Evolutionary conservation across 805 yeast genomes (phyloP), one percentile per base, ranked within the genome.

Genomic region (Pichia phayaonensis): DNA sequence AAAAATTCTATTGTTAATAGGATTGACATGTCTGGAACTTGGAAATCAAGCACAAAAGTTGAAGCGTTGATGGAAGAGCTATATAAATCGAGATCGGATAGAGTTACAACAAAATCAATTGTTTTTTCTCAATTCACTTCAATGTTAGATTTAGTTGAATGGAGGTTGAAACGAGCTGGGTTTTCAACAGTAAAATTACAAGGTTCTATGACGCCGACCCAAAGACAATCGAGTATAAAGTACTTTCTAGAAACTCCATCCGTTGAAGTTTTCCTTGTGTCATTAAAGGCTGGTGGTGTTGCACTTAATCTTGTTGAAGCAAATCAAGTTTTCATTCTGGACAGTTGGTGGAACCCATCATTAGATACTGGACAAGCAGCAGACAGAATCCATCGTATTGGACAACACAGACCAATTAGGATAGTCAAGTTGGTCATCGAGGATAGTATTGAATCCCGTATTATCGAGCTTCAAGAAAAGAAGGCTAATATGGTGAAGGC

Each of bases 311-410:
- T 94, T 56, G 92, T 97, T 62, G 99, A 95, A 61, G 98, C 99
- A 0, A 90, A 95, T 2, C 98, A 92, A 61, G 98, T 94, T 44
- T 94, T 94, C 59, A 75, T 94, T 43, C 74, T 94, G 73, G 99
- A 94, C 61, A 98, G 98, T 36, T 94, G 99, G 99, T 94, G 99
- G 98, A 95, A 94, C 64, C 98, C 98, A 1, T 86, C 95, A 58
- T 94, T 92, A 8, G 99, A 94, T 66, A 94, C 97, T 90, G 69
- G 69, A 2, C 99, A 94, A 66, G 84, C 95, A 46, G 96, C 96
- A 68, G 99, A 94, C 67, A 81, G 99, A 70, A 97, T 94, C 22
- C 98, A 94, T 68, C 81, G 99, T 69, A 94, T 94, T 55, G 97
- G 98, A 7, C 99, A 94, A 66, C 86, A 79, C 59, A 71, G 99